A percentile compares a stretch with the other conserved stretches of the same genome.
These are phyloP conservation scores for Aspergillus incahuasiensis DNA, from an alignment of 495 filamentous ascomycete genomes.

Conservation along the genomic window DNA sequence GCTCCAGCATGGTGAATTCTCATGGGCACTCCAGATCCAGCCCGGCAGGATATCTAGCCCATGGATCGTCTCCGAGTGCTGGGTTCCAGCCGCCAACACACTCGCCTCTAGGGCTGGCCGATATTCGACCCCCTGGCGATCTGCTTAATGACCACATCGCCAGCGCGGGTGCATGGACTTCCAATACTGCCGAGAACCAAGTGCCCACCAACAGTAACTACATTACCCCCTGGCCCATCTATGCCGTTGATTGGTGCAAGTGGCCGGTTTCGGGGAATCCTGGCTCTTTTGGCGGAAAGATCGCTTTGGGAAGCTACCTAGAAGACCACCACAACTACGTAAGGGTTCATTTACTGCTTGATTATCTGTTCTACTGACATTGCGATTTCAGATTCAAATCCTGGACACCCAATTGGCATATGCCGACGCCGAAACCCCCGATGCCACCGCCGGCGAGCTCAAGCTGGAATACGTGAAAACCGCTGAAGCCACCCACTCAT, in stretches of 20 bases:
- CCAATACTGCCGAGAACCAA: slow-evolving; percentile 43
- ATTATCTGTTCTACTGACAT: slow-evolving; percentile 17
- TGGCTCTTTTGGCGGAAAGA: slow-evolving; percentile 74
- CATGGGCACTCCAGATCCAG: slow-evolving; percentile 79
- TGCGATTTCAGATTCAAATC: slow-evolving; percentile 78
- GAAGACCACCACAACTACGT: slow-evolving; percentile 99
- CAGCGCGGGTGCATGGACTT: slow-evolving; percentile 34
- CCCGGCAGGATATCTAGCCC: slow-evolving; percentile 74
- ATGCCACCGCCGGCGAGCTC: slow-evolving; percentile 64
- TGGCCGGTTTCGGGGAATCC: slow-evolving; percentile 73
- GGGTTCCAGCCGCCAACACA: slow-evolving; percentile 68
- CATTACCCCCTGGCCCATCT: slow-evolving; percentile 89
- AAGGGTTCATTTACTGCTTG: slow-evolving; percentile 23
- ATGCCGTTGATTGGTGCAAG: slow-evolving; percentile 99
- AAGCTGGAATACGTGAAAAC: slow-evolving; percentile 87
- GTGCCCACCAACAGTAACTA: slow-evolving; percentile 77
- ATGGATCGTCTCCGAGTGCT: slow-evolving; percentile 60
- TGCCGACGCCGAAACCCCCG: slow-evolving; percentile 56
- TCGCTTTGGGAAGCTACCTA: slow-evolving; percentile 91
- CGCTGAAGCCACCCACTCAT: slow-evolving; percentile 97
- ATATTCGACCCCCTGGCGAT: slow-evolving; percentile 78
- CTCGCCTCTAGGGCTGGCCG: slow-evolving; percentile 83
- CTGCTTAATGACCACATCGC: slow-evolving; percentile 61
- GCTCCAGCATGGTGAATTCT: slow-evolving; percentile 59
- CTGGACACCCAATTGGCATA: slow-evolving; percentile 78